Conservation (phyloP, 768 basidiomycete genomes). For the Hypsizygus marmoreus region DNA sequence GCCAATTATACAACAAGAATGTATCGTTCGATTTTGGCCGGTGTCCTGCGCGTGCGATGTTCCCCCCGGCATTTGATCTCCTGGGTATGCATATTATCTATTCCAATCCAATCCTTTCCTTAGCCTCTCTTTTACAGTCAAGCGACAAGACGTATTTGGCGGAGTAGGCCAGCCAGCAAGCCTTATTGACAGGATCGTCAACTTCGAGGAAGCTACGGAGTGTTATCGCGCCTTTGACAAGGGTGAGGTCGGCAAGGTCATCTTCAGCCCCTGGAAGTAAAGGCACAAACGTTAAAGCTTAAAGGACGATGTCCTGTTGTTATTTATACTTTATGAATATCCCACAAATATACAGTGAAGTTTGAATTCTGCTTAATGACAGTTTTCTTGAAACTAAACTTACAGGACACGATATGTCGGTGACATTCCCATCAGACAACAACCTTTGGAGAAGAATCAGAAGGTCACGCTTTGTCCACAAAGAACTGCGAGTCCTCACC, state of each 20-base stretch:
- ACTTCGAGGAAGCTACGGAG: conserved; percentile 55
- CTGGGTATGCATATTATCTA: conserved; percentile 38
- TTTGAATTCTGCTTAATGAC: no score
- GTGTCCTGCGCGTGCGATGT: conserved; percentile 78
- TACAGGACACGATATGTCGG: background rate
- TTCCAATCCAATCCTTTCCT: background rate
- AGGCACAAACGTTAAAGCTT: no score
- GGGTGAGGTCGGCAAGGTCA: conserved; percentile 71
- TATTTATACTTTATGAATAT: no score
- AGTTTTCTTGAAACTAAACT: no score
- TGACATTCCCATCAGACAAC: background rate
- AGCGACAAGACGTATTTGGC: conserved; percentile 75
- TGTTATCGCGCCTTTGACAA: conserved; percentile 71
- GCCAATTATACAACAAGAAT: conserved; percentile 73
- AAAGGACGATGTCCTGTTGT: no score
- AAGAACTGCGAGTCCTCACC: conserved; percentile 23
- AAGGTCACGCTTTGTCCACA: background rate
- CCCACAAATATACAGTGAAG: no score
- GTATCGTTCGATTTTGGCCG: conserved; percentile 80
- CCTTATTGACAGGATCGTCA: conserved; percentile 69
- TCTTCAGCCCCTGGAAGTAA: conserved; percentile 74
- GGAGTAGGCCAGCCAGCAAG: conserved; percentile 61
- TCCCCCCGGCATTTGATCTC: conserved; percentile 69
- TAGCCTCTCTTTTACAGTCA: conserved; percentile 34
- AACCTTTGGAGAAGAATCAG: background rate